Base-by-base conservation (phyloP, 2,329 filamentous ascomycete genomes). In the Penicillium sp. region DNA sequence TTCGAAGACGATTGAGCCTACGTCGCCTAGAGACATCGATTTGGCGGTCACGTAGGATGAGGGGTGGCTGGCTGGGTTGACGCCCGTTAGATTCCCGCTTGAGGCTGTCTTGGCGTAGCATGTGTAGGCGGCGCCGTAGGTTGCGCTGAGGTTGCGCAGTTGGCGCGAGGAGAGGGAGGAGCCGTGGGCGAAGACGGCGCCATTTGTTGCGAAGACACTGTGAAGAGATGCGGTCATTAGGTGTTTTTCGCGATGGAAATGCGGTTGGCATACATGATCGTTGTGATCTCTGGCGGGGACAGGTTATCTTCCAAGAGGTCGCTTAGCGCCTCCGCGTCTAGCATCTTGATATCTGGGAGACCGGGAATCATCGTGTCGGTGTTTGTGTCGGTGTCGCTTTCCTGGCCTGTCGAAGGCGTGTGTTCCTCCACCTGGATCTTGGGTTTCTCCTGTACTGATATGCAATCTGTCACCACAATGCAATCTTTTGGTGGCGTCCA, bases 1-100 rank as follows among this genome's bases (percentile, higher is more conserved):
- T 55, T 78, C 75, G 40, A 78, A 77, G 45, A 77, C 73, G 43
- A 78, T 78, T 4, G 75, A 77, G 19, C 76, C 75, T n/a, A 77
- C 75, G 50, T 77, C 73, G 17, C 75, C 75, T 15, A 77, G 64
- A 3, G 76, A 74, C 54, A 76, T 65, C 10, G 75, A 77, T 8
- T 74, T 73, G 4, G 75, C 70, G 12, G 75, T 77, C 45, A 77
- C 69, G 56, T 75, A 78, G 48, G 75, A 77, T 6, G 75, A 77
- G 2, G 76, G 76, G 50, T 77, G 74, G 45, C 71, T 76, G 25
- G 75, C 70, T 2, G 75, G 74, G 58, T 76, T 77, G 37, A 78
- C 75, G 23, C 75, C 75, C 0, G 75, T 77, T 8, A 78, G 67
- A 57, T 77, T 78, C 21, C 75, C 75, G 19, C 64, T 74, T 7